Evolutionary conservation across 176 grass and related monocot species (phyloP).

Genomic region (Aegilops sharonensis): DNA sequence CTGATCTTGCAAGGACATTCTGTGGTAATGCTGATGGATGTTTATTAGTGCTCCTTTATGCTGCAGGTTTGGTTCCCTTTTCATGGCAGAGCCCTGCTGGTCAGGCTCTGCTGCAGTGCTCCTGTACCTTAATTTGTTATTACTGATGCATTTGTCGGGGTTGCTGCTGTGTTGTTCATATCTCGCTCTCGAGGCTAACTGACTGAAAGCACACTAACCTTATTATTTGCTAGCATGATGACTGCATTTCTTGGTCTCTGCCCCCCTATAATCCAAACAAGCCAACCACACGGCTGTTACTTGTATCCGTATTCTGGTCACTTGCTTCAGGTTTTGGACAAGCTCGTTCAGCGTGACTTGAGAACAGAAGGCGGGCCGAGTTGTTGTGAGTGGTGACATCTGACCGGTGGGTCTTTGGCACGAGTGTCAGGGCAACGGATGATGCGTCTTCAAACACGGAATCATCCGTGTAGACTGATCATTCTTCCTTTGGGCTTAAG

Average conservation of each 20-base stretch:
- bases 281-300: not conserved
- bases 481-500: not conserved
- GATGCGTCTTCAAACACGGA: not conserved
- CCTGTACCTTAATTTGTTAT: not conserved
- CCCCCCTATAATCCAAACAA: not conserved
- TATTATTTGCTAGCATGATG: conserved; percentile 4
- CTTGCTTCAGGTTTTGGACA: conserved; percentile 33
- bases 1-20: not conserved
- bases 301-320: not conserved
- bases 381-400: not conserved
- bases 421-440: not conserved
- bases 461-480: not conserved
- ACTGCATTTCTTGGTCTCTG: conserved; percentile 9
- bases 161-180: not conserved
- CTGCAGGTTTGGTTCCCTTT: not conserved
- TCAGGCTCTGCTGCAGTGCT: too few species aligned
- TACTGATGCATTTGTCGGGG: not conserved
- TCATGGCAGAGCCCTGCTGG: too few species aligned
- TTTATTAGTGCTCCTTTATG: not conserved
- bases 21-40: not conserved
- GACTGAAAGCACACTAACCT: not conserved
- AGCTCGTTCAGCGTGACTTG: not conserved
- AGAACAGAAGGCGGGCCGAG: not conserved
- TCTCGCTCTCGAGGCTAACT: not conserved
- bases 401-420: not conserved